Conservation (phyloP, 2,329 filamentous ascomycete species). For the Clonostachys rhizophaga region DNA sequence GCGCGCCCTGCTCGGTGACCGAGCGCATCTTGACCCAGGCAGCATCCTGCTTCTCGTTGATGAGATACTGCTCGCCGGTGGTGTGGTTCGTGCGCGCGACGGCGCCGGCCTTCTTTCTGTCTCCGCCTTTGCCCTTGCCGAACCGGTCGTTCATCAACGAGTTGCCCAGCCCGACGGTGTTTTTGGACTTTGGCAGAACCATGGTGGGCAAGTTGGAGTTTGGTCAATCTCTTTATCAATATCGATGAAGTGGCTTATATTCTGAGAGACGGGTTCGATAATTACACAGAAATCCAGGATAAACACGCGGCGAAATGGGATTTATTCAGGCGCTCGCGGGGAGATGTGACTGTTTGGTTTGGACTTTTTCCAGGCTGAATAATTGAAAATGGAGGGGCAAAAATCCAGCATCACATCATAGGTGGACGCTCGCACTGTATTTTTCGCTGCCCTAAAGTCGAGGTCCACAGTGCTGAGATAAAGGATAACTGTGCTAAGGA, state of each 20-base stretch:
- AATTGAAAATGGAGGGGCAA: conserved; percentile 3
- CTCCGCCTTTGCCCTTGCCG: conserved; percentile 82
- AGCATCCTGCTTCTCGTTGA: conserved; percentile 85
- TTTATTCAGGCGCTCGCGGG: not conserved
- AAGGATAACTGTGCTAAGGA: conserved; percentile 2
- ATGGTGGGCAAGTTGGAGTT: conserved; percentile 28
- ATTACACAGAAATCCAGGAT: not conserved
- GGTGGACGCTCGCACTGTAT: conserved; percentile 1
- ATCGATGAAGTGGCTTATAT: not conserved
- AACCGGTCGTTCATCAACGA: conserved; percentile 98
- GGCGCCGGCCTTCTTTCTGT: conserved; percentile 65
- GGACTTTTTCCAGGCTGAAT: conserved; percentile 1
- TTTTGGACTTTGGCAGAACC: conserved; percentile 83
- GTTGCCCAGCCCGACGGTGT: conserved; percentile 90
- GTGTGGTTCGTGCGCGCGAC: conserved; percentile 68
- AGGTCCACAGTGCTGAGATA: conserved; percentile 2
- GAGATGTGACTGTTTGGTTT: not conserved
- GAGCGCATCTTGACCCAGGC: conserved; percentile 99
- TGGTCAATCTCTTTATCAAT: not conserved
- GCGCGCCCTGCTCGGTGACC: conserved; percentile 91
- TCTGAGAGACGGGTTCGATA: not conserved
- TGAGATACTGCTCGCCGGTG: conserved; percentile 87
- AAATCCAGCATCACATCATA: conserved; percentile 1
- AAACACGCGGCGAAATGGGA: not conserved
- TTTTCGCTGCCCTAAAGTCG: not conserved